Evolutionary conservation across 768 basidiomycete genomes (phyloP).

Genomic region (Boletus sp.): DNA sequence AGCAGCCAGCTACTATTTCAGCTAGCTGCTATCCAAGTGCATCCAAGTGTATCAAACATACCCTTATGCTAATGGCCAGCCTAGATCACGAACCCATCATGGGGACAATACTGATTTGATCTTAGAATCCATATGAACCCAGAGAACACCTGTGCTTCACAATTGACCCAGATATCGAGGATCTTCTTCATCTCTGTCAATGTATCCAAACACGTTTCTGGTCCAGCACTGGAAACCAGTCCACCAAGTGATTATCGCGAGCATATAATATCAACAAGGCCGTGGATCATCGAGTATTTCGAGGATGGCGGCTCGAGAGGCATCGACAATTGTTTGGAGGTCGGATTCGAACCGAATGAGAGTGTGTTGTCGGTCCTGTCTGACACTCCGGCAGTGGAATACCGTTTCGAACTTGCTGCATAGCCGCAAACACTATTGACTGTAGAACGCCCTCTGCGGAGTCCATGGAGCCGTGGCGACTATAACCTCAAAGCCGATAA

Average conservation of each 20-base stretch:
- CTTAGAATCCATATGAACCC: too few species aligned
- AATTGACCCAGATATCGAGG: background rate
- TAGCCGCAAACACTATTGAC: background rate
- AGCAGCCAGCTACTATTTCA: too few species aligned
- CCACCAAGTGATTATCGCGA: background rate
- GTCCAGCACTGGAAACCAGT: background rate
- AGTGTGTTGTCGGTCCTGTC: background rate
- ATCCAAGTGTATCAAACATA: too few species aligned
- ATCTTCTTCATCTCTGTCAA: background rate
- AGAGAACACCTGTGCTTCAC: background rate
- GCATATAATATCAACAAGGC: background rate
- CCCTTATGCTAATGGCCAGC: too few species aligned
- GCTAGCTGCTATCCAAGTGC: too few species aligned
- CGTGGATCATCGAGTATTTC: background rate
- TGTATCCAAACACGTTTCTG: background rate
- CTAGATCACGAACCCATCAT: too few species aligned
- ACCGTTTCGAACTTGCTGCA: background rate
- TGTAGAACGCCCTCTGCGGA: background rate
- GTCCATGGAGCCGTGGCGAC: background rate
- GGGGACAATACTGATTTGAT: too few species aligned
- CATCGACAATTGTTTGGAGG: background rate
- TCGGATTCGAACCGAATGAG: slow-evolving; percentile 1
- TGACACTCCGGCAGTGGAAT: background rate
- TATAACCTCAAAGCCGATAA: too few species aligned
- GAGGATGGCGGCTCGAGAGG: background rate